Percentiles rank a stretch among this genome's conserved stretches.
Conservation (phyloP, 345 rosid genomes). For the Geranium rotundifolium region DNA sequence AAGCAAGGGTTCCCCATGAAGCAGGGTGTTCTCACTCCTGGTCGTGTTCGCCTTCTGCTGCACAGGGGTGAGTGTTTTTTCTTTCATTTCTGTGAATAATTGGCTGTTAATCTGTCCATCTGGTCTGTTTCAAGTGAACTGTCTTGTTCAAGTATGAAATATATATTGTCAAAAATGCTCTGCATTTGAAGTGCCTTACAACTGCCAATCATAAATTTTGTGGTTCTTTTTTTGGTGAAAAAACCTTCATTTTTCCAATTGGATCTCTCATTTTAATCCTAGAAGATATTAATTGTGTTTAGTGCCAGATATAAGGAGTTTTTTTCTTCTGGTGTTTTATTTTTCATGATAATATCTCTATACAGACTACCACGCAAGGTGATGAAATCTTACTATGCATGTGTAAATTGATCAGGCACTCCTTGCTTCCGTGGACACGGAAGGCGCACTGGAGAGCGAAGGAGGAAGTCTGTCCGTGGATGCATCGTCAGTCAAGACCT, state of each 20-base stretch:
- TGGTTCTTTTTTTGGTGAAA: no score
- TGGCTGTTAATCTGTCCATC: no score
- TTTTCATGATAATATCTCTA: neutral
- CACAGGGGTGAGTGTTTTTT: constrained; percentile 32
- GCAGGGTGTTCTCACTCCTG: constrained; percentile 56
- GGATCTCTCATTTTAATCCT: no score
- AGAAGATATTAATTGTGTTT: no score
- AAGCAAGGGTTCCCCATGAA: constrained; percentile 64
- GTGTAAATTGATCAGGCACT: constrained; percentile 41
- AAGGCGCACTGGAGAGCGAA: constrained; percentile 62
- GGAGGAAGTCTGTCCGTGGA: constrained; percentile 82
- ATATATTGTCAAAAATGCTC: no score
- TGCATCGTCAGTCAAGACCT: constrained; percentile 78
- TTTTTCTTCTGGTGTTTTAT: neutral
- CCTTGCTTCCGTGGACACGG: constrained; percentile 76
- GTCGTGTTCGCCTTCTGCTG: constrained; percentile 58
- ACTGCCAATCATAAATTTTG: no score
- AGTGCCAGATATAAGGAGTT: no score
- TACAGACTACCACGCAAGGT: neutral
- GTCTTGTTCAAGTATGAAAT: no score
- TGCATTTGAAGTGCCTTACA: no score
- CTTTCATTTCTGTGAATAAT: no score
- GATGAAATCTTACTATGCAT: neutral
- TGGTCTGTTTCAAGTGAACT: no score
- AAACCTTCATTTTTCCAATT: no score